Evolutionary conservation across 2,329 filamentous ascomycete species (phyloP).

Genomic region (Xylariaceae sp.): DNA sequence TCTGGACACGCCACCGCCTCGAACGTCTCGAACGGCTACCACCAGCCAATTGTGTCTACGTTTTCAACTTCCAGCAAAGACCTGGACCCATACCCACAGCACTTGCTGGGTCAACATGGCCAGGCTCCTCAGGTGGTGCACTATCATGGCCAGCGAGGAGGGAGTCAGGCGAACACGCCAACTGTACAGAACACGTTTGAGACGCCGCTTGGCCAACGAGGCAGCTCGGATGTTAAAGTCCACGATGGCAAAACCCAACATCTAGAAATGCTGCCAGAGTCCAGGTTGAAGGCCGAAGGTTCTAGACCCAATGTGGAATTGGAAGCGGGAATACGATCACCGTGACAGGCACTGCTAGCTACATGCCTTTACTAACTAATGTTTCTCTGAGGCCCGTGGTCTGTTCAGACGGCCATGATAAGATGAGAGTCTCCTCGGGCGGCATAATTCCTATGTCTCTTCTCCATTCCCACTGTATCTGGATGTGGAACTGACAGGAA

Average conservation of each 20-base stretch:
- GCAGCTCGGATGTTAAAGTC: slow-evolving; percentile 44
- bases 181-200: slow-evolving; percentile 51
- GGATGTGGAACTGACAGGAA: no score
- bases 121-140: slow-evolving; percentile 62
- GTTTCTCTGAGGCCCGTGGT: neutral
- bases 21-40: slow-evolving; percentile 55
- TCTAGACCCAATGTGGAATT: slow-evolving; percentile 17
- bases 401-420: neutral
- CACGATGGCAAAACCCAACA: slow-evolving; percentile 34
- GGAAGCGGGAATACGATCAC: slow-evolving; percentile 10
- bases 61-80: slow-evolving; percentile 68
- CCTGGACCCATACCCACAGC: slow-evolving; percentile 61
- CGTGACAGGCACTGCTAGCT: slow-evolving; percentile 14
- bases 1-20: slow-evolving; percentile 40
- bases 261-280: slow-evolving; percentile 37
- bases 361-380: neutral
- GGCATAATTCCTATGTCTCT: no score
- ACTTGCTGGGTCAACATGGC: slow-evolving; percentile 57
- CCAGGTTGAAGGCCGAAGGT: slow-evolving; percentile 29
- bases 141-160: slow-evolving; percentile 62
- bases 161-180: slow-evolving; percentile 61
- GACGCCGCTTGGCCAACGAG: slow-evolving; percentile 39
- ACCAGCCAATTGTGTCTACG: slow-evolving; percentile 61
- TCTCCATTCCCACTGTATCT: no score
- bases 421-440: no score